Base-by-base conservation (phyloP, 2,329 filamentous ascomycete species). In the Colletotrichum horii region DNA sequence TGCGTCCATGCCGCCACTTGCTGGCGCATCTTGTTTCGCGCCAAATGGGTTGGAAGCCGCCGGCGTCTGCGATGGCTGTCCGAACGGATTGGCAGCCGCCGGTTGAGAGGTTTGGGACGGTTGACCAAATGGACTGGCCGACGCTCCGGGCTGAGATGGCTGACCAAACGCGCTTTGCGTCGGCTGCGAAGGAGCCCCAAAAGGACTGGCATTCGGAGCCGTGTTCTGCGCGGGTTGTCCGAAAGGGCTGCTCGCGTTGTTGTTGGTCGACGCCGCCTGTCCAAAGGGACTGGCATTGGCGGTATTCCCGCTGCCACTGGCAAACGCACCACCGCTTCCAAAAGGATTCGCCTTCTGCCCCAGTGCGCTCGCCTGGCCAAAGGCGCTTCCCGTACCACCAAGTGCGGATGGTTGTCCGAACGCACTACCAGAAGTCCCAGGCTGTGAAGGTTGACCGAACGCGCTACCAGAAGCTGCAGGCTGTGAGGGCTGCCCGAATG, bases 301-400 rank as follows among this genome's bases (percentile, higher is more conserved):
- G 30, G 43, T 69, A 68, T 15, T 61, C 26, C 66, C 62, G 65
- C 30, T 34, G 26, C 74, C 67, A n/a, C 65, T 52, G 5, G 60
- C 73, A 36, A 80, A 80, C 3, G 79, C 74, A 14, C n/a, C 58
- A 30, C 58, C 73, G 11, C 78, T 81, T 11, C 76, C 85, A 69
- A 87, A 87, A 4, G 85, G 84, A 68, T 83, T 88, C 11, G 83
- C 78, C 48, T 83, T 84, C 71, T 83, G 81, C 6, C 85, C 85
- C 38, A 86, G 78, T 38, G 84, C 80, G 43, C 81, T 82, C 1
- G 83, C 77, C 67, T 86, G 86, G 8, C 84, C 83, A 76, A 89
- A 88, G 1, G 30, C 79, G 30, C 79, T 77, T 30, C 70, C 56
- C 4, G 38, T 38, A 16, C 36, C 55, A 14, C 43, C 66, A 11